Conservation (phyloP, 768 basidiomycete species). For the Cystofilobasidium ferigula region DNA sequence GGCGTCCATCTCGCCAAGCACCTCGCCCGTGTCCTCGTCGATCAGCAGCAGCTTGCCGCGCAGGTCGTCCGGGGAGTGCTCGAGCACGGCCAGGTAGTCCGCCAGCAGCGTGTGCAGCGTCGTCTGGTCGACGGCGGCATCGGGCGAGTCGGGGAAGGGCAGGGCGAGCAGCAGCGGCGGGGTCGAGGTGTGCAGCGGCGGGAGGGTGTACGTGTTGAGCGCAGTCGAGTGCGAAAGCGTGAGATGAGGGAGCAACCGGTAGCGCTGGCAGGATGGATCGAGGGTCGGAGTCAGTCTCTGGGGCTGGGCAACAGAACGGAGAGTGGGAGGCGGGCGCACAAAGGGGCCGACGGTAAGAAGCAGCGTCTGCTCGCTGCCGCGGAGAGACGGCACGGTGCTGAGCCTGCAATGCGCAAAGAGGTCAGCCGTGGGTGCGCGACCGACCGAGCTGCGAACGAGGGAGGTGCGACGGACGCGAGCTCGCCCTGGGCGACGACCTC, state of each 20-base stretch:
- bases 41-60: conserved; percentile 11
- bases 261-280: not conserved
- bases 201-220: conserved; percentile 22
- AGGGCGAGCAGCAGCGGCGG: conserved; percentile 9
- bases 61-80: conserved; percentile 6
- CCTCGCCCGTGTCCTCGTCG: conserved; percentile 24
- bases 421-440: not conserved
- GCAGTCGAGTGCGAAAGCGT: conserved; percentile 9
- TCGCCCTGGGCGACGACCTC: not conserved
- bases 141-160: conserved; percentile 8
- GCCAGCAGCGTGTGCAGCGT: conserved; percentile 14
- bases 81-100: not conserved
- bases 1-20: conserved; percentile 21
- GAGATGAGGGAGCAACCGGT: conserved; percentile 12
- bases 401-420: not conserved
- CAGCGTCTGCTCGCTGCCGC: not conserved
- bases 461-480: not conserved
- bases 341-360: conserved; percentile 14
- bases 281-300: not conserved
- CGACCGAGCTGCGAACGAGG: not conserved
- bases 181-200: not conserved
- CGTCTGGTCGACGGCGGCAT: conserved; percentile 1
- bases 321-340: not conserved
- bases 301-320: too few species aligned
- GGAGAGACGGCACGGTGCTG: not conserved